Evolutionary conservation across 768 basidiomycete genomes (phyloP).

Genomic region (Tulasnella calospora): DNA sequence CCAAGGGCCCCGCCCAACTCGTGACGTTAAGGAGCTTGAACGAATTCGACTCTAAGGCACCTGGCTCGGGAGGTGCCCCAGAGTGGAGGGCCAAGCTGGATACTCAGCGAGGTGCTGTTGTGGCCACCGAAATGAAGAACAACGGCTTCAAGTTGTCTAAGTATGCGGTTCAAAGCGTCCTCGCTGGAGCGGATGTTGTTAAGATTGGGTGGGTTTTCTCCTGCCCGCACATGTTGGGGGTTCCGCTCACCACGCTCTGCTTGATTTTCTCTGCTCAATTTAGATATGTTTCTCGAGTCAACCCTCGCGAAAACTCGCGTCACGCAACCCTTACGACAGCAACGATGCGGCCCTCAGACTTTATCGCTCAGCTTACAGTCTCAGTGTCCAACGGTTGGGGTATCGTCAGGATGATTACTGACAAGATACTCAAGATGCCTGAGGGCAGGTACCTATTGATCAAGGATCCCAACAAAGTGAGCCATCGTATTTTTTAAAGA

Average conservation of each 20-base stretch:
- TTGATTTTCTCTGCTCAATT: neutral
- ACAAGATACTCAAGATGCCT: constrained; percentile 92
- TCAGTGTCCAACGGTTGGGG: constrained; percentile 97
- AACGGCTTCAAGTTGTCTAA: constrained; percentile 96
- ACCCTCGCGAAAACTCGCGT: constrained; percentile 89
- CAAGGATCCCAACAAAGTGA: constrained; percentile 95
- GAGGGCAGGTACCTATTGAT: constrained; percentile 97
- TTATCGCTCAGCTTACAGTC: constrained; percentile 91
- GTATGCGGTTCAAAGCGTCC: constrained; percentile 92
- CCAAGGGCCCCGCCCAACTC: constrained; percentile 57
- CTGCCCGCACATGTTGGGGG: neutral
- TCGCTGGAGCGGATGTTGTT: constrained; percentile 93
- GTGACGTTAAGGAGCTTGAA: constrained; percentile 93
- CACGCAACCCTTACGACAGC: constrained; percentile 94
- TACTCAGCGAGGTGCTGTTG: constrained; percentile 92
- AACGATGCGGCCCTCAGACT: constrained; percentile 90
- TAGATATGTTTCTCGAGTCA: constrained; percentile 92
- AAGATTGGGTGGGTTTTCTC: constrained; percentile 79
- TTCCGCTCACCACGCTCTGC: neutral
- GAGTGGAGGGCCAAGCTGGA: constrained; percentile 99
- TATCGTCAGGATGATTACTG: constrained; percentile 90
- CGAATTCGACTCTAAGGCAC: constrained; percentile 89
- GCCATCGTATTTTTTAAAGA: neutral
- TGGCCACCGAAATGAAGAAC: constrained; percentile 99
- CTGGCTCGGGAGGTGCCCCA: constrained; percentile 90